These are phyloP conservation scores for Phaseolus lunatus DNA, from an alignment of 306 rosid species.

Conservation along the genomic window DNA sequence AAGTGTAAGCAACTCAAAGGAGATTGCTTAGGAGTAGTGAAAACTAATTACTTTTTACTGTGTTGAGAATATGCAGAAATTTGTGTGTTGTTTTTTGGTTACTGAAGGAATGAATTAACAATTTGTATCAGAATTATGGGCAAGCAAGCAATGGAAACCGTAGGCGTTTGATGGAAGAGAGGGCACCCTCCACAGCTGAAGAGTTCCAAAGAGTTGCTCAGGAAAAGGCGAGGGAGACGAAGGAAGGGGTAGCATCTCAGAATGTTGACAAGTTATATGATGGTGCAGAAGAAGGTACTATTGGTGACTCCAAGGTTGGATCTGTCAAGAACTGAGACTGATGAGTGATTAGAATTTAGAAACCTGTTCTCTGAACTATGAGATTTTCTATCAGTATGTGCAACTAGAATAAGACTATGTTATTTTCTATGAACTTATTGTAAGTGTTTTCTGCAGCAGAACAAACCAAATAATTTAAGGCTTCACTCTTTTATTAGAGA, in stretches of 20 bases:
- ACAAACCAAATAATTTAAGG: constrained; percentile 13
- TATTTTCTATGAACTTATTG: not conserved
- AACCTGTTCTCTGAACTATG: not conserved
- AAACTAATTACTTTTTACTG: constrained; percentile 4
- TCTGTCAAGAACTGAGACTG: constrained; percentile 23
- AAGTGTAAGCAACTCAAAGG: not conserved
- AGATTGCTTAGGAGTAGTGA: not conserved
- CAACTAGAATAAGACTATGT: constrained; percentile 28
- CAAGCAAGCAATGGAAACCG: constrained; percentile 41
- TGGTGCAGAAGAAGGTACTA: constrained; percentile 24
- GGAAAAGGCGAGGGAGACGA: constrained; percentile 45
- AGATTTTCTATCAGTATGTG: not conserved
- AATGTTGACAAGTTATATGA: constrained; percentile 9
- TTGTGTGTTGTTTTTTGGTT: not conserved
- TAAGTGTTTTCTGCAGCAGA: not conserved
- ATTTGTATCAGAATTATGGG: constrained; percentile 40
- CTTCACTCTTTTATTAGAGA: not conserved
- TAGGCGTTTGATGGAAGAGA: constrained; percentile 45
- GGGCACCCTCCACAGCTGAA: constrained; percentile 57
- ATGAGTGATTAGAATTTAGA: constrained; percentile 31
- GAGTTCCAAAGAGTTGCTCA: constrained; percentile 58
- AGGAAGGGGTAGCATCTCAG: constrained; percentile 20
- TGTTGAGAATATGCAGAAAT: not conserved
- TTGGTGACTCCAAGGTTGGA: constrained; percentile 35
- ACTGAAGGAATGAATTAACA: not conserved